phyloP scores from a whole-genome alignment of 306 rosid species.

The Pyrus pyrifolia region DNA sequence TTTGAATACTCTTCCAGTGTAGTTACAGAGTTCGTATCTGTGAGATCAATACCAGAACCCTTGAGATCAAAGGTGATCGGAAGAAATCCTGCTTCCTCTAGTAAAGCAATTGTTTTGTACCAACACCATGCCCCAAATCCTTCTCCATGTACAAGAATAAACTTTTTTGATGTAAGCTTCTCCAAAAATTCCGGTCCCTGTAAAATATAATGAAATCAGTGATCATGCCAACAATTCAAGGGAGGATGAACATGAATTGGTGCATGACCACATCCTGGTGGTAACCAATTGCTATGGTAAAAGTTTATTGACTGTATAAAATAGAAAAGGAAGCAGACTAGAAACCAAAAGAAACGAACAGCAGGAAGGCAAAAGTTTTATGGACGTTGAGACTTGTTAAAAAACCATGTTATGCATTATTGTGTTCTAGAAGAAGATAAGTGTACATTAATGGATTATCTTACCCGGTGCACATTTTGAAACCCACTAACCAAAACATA shows the following conservation, averaged over 20 bases:
- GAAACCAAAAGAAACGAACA: background rate
- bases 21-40: slow-evolving; percentile 54
- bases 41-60: slow-evolving; percentile 90
- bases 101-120: slow-evolving; percentile 80
- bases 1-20: slow-evolving; percentile 77
- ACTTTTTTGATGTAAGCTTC: slow-evolving; percentile 52
- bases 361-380: background rate
- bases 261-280: background rate
- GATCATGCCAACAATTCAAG: background rate
- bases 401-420: background rate
- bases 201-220: background rate
- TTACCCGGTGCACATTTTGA: background rate
- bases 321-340: background rate
- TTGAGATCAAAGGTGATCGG: slow-evolving; percentile 80
- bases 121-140: slow-evolving; percentile 99
- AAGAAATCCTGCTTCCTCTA: slow-evolving; percentile 74
- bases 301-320: background rate
- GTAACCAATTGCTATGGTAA: background rate
- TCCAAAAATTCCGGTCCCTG: slow-evolving; percentile 57
- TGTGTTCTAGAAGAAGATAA: background rate
- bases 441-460: background rate
- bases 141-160: slow-evolving; percentile 81
- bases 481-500: background rate
- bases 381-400: background rate
- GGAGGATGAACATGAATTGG: background rate